phyloP scores from a whole-genome alignment of 495 filamentous ascomycete genomes.

The Penicillium cinerascens region DNA sequence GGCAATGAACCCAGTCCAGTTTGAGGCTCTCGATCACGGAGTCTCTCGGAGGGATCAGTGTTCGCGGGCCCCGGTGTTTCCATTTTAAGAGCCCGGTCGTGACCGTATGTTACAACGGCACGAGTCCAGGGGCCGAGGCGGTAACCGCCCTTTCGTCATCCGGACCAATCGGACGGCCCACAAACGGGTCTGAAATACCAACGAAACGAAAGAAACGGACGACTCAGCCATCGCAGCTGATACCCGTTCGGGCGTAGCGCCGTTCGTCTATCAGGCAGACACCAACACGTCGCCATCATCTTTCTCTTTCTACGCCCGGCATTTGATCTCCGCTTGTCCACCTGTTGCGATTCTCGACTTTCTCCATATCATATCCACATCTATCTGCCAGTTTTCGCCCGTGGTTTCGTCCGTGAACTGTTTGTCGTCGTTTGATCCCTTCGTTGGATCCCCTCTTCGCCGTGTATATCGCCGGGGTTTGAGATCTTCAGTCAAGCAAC shows the following conservation, averaged over 20 bases:
- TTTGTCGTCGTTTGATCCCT: background rate
- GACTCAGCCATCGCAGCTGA: conserved; percentile 23
- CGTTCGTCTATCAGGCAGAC: conserved; percentile 45
- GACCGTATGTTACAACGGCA: background rate
- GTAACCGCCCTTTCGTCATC: background rate
- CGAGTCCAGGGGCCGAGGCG: background rate
- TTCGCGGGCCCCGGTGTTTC: conserved; percentile 12
- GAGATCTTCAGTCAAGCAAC: background rate
- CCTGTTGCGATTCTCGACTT: background rate
- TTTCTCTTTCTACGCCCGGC: background rate
- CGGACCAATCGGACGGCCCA: conserved; percentile 19
- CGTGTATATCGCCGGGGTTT: background rate
- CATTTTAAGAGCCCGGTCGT: conserved; percentile 12
- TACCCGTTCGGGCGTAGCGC: conserved; percentile 21
- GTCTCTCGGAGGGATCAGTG: background rate
- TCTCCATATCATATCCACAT: background rate
- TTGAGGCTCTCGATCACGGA: background rate
- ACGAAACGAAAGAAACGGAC: background rate
- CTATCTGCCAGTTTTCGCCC: background rate
- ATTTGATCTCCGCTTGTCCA: background rate
- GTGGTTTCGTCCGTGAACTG: background rate
- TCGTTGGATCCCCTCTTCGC: background rate
- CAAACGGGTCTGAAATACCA: background rate
- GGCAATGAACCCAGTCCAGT: background rate
- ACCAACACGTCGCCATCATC: conserved; percentile 24